A percentile compares a stretch with the other conserved stretches of the same genome.
phyloP scores from a whole-genome alignment of 1,284 basidiomycete species.

The Ceraceosorus guamensis region DNA sequence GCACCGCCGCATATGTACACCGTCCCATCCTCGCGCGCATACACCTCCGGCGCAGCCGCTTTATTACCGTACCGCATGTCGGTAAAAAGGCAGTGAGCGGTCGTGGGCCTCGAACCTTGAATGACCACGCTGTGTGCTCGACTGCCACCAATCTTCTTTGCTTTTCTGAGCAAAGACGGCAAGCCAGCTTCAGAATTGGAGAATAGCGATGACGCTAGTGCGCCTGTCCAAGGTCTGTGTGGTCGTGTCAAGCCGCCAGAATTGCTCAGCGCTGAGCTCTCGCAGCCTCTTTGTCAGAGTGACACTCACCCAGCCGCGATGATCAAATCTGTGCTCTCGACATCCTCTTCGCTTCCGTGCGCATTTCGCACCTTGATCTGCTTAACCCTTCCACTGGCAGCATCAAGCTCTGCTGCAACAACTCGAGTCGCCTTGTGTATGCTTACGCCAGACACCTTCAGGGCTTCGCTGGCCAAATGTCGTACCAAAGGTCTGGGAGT shows the following conservation, averaged over 20 bases:
- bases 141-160: slow-evolving; percentile 48
- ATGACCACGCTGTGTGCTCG: slow-evolving; percentile 54
- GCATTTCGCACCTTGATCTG: slow-evolving; percentile 15
- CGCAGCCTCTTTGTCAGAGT: not conserved
- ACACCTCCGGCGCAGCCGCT: slow-evolving; percentile 29
- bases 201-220: slow-evolving; percentile 54
- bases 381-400: slow-evolving; percentile 13
- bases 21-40: slow-evolving; percentile 48
- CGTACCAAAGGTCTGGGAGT: slow-evolving; percentile 72
- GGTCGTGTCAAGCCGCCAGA: not conserved
- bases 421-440: slow-evolving; percentile 48
- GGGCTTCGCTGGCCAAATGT: slow-evolving; percentile 61
- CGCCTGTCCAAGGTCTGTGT: slow-evolving; percentile 69
- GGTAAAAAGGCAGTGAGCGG: slow-evolving; percentile 54
- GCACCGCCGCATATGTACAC: slow-evolving; percentile 48
- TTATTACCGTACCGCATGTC: slow-evolving; percentile 49
- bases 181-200: slow-evolving; percentile 38
- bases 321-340: slow-evolving; percentile 54
- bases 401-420: slow-evolving; percentile 17
- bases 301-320: slow-evolving; percentile 58
- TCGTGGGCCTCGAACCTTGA: slow-evolving; percentile 34
- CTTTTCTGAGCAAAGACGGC: slow-evolving; percentile 42
- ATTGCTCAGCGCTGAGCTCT: not conserved
- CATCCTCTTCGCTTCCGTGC: slow-evolving; percentile 9
- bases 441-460: slow-evolving; percentile 49